phyloP scores from a whole-genome alignment of 2,329 filamentous ascomycete species.

The Lasiodiplodia sp. region DNA sequence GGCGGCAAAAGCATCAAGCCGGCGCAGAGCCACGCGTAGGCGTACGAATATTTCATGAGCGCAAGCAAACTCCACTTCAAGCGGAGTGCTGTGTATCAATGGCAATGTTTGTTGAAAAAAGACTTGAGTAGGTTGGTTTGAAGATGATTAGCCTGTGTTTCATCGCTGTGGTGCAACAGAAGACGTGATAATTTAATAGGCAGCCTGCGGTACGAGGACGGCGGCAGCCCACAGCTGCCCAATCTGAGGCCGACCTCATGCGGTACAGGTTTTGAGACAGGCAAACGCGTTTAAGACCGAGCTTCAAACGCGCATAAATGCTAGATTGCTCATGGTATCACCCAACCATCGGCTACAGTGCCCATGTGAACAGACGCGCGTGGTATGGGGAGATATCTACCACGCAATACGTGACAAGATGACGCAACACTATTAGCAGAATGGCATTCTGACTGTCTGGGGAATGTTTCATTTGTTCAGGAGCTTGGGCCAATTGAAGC shows the following conservation, averaged over 20 bases:
- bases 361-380: not conserved
- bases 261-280: not conserved
- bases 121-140: not conserved
- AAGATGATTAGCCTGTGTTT: not conserved
- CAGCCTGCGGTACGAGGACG: not conserved
- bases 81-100: not conserved
- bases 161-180: conserved; percentile 3
- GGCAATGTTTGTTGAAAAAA: not conserved
- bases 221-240: not conserved
- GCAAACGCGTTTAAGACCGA: not conserved
- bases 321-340: not conserved
- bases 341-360: not conserved
- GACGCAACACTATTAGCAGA: not conserved
- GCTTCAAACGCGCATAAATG: not conserved
- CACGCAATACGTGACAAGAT: not conserved
- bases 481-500: not conserved
- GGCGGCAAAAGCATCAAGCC: not conserved
- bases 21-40: not conserved
- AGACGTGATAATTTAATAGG: not conserved
- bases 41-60: conserved; percentile 7
- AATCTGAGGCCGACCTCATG: not conserved
- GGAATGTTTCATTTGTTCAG: not conserved
- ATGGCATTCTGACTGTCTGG: not conserved
- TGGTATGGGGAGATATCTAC: not conserved
- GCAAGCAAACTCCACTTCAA: not conserved